These are phyloP conservation scores for Brassica napus DNA, from an alignment of 345 rosid genomes.

Conservation along the genomic window DNA sequence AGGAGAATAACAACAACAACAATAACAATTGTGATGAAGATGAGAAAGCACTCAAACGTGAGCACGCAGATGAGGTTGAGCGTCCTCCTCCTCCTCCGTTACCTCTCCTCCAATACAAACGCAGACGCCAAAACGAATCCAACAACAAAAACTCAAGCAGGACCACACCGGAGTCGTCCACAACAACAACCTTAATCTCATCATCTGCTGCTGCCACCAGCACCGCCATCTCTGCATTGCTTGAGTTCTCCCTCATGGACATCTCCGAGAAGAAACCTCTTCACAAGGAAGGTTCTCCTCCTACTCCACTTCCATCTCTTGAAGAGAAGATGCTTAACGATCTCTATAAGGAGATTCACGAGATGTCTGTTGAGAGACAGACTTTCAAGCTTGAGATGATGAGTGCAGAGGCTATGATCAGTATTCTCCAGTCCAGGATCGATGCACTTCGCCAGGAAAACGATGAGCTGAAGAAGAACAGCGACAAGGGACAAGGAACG, in stretches of 20 bases:
- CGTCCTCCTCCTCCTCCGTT: slow-evolving; percentile 55
- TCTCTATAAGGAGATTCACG: slow-evolving; percentile 64
- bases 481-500: neutral
- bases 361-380: slow-evolving; percentile 71
- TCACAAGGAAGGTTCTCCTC: slow-evolving; percentile 23
- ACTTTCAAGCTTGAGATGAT: slow-evolving; percentile 75
- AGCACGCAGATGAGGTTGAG: slow-evolving; percentile 40
- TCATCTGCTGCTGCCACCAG: slow-evolving; percentile 53
- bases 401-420: slow-evolving; percentile 80
- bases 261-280: slow-evolving; percentile 31
- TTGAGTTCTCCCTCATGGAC: slow-evolving; percentile 67
- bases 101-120: slow-evolving; percentile 70
- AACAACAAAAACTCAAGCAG: slow-evolving; percentile 63
- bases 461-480: slow-evolving; percentile 60
- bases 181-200: slow-evolving; percentile 49
- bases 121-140: slow-evolving; percentile 65
- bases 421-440: slow-evolving; percentile 68
- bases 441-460: slow-evolving; percentile 68
- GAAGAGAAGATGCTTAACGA: slow-evolving; percentile 47
- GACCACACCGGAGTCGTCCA: slow-evolving; percentile 66
- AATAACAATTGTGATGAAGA: slow-evolving; percentile 10
- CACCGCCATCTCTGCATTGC: slow-evolving; percentile 67
- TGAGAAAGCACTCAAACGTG: slow-evolving; percentile 30
- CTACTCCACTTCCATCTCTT: slow-evolving; percentile 26
- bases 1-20: slow-evolving; percentile 10